These are phyloP conservation scores for Ophiosphaerella herpotricha DNA, from an alignment of 2,329 filamentous ascomycete genomes.

Conservation along the genomic window DNA sequence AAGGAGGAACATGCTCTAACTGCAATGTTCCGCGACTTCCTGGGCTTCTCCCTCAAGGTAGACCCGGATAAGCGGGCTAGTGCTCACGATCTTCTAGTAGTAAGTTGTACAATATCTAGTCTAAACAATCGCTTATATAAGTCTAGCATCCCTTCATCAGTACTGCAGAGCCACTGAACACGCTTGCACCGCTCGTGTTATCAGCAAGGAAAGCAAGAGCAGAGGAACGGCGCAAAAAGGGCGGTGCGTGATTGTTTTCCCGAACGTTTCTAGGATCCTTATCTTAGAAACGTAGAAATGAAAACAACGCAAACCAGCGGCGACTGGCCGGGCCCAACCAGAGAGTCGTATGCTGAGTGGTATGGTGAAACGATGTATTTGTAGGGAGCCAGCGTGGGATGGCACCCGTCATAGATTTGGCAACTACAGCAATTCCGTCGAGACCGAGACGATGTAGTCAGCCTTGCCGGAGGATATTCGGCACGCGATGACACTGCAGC, in stretches of 20 bases:
- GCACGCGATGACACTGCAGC: too few relatives aligned
- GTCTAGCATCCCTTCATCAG: constrained; percentile 55
- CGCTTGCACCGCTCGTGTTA: constrained; percentile 83
- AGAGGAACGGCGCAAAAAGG: constrained; percentile 67
- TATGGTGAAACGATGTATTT: constrained; percentile 26
- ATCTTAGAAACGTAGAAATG: constrained; percentile 30
- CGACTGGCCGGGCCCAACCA: constrained; percentile 21
- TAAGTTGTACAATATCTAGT: constrained; percentile 56
- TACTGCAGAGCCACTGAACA: constrained; percentile 60
- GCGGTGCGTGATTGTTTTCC: constrained; percentile 42
- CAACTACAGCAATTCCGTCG: too few relatives aligned
- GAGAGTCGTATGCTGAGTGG: constrained; percentile 36
- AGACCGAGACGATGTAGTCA: too few relatives aligned
- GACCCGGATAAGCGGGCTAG: constrained; percentile 96
- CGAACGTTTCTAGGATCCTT: constrained; percentile 25
- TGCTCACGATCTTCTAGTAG: constrained; percentile 88
- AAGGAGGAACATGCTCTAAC: constrained; percentile 88
- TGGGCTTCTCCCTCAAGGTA: constrained; percentile 91
- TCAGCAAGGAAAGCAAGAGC: constrained; percentile 83
- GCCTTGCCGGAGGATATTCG: too few relatives aligned
- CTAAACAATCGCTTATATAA: constrained; percentile 10
- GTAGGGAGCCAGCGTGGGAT: not conserved
- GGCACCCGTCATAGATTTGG: too few relatives aligned
- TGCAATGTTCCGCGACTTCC: constrained; percentile 83
- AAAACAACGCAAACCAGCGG: constrained; percentile 21